These are phyloP conservation scores for Bruguiera sexangula DNA, from an alignment of 345 rosid species.

Conservation along the genomic window DNA sequence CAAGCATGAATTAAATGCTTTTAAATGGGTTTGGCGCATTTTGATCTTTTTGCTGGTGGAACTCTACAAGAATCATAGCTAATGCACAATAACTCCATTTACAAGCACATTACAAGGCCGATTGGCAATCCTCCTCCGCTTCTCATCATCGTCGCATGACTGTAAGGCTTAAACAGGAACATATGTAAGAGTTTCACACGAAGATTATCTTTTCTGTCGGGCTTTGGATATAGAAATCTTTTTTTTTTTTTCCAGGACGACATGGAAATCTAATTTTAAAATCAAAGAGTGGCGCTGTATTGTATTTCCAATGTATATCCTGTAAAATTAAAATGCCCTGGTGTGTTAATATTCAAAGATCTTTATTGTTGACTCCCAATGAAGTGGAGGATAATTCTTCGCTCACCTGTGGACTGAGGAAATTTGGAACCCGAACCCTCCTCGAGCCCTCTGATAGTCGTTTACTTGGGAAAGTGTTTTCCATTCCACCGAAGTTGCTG, in stretches of 20 bases:
- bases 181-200: not conserved
- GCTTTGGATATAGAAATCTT: not conserved
- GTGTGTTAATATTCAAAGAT: too few relatives aligned
- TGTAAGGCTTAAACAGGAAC: conserved; percentile 23
- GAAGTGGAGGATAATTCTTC: not conserved
- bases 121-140: conserved; percentile 26
- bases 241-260: too few relatives aligned
- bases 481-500: conserved; percentile 34
- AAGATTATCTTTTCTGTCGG: not conserved
- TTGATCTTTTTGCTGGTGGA: too few relatives aligned
- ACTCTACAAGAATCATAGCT: not conserved
- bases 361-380: too few relatives aligned
- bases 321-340: too few relatives aligned
- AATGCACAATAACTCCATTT: conserved; percentile 14
- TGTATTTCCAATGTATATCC: too few relatives aligned
- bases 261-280: too few relatives aligned
- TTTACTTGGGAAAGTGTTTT: conserved; percentile 55
- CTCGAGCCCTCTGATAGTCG: conserved; percentile 87
- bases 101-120: conserved; percentile 44
- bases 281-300: too few relatives aligned
- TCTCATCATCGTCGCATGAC: conserved; percentile 38
- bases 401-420: conserved; percentile 44
- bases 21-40: too few relatives aligned
- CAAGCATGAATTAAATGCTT: too few relatives aligned
- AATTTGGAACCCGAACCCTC: conserved; percentile 64